Conservation (phyloP, 208 protist species). For the Jaenimonas drosophilae region DNA sequence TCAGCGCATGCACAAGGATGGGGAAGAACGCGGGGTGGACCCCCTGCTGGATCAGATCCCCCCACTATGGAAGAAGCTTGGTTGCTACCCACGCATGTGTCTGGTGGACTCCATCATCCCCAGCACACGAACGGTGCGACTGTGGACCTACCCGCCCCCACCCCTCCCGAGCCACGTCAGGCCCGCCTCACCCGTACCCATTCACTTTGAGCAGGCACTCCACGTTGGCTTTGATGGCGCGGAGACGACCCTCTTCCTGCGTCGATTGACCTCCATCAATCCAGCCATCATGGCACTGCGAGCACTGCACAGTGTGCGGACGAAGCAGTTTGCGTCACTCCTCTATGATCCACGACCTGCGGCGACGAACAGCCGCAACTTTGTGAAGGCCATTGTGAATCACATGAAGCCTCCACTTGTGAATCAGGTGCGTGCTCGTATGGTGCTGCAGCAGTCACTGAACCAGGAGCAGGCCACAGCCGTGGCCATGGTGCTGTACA, state of each 20-base stretch:
- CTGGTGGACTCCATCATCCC: conserved; percentile 21
- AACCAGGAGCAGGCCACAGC: conserved; percentile 65
- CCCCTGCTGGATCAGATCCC: conserved; percentile 14
- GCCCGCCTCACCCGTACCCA: conserved; percentile 1
- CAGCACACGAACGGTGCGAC: conserved; percentile 15
- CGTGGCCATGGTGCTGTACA: conserved; percentile 46
- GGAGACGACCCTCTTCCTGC: conserved; percentile 25
- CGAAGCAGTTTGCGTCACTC: conserved; percentile 37
- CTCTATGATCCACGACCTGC: conserved; percentile 51
- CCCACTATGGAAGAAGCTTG: conserved; percentile 29
- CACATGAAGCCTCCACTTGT: conserved; percentile 9
- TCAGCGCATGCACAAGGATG: conserved; percentile 5
- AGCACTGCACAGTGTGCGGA: conserved; percentile 35
- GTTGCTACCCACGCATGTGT: conserved; percentile 58
- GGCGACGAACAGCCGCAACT: conserved; percentile 15
- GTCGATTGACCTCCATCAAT: conserved; percentile 33
- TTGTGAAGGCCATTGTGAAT: conserved; percentile 14
- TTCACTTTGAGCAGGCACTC: conserved; percentile 48
- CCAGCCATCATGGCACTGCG: conserved; percentile 25
- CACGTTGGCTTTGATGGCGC: conserved; percentile 16
- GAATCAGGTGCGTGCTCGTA: conserved; percentile 1
- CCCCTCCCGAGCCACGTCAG: background rate
- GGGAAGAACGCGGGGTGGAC: background rate
- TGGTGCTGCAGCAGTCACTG: conserved; percentile 27
- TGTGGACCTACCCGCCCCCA: conserved; percentile 15